phyloP scores from a whole-genome alignment of 768 basidiomycete species.

The Kondoa malvinella region DNA sequence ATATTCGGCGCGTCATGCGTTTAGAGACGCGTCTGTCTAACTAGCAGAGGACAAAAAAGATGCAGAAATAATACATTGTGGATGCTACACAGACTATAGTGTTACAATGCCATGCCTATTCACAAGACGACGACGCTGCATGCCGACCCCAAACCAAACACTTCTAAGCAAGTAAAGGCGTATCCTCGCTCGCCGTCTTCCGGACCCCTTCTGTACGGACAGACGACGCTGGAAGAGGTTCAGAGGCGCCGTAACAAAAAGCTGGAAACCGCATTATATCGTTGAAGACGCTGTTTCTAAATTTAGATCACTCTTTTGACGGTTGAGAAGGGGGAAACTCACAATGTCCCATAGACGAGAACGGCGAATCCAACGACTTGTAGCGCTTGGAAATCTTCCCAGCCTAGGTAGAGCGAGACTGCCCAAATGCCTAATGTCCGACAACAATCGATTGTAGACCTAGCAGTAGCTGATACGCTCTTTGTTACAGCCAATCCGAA shows the following conservation, averaged over 20 bases:
- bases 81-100: too few relatives aligned
- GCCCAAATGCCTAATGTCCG: constrained; percentile 87
- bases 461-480: constrained; percentile 74
- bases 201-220: too few relatives aligned
- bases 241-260: constrained; percentile 5
- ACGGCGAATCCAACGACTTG: constrained; percentile 64
- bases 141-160: too few relatives aligned
- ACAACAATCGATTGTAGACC: constrained; percentile 84
- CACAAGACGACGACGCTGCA: too few relatives aligned
- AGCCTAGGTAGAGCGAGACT: constrained; percentile 26
- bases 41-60: too few relatives aligned
- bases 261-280: constrained; percentile 22
- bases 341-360: constrained; percentile 67
- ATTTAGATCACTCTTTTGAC: not conserved
- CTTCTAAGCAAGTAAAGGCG: too few relatives aligned
- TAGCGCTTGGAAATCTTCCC: constrained; percentile 24
- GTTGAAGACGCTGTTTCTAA: constrained; percentile 22
- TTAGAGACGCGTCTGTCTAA: too few relatives aligned
- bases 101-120: too few relatives aligned
- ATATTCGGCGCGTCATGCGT: too few relatives aligned
- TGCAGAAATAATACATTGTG: too few relatives aligned
- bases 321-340: constrained; percentile 1
- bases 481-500: not conserved
- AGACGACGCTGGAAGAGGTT: not conserved
- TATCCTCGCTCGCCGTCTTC: too few relatives aligned